Conservation (phyloP, 306 rosid species). For the Cucurbita pepo region DNA sequence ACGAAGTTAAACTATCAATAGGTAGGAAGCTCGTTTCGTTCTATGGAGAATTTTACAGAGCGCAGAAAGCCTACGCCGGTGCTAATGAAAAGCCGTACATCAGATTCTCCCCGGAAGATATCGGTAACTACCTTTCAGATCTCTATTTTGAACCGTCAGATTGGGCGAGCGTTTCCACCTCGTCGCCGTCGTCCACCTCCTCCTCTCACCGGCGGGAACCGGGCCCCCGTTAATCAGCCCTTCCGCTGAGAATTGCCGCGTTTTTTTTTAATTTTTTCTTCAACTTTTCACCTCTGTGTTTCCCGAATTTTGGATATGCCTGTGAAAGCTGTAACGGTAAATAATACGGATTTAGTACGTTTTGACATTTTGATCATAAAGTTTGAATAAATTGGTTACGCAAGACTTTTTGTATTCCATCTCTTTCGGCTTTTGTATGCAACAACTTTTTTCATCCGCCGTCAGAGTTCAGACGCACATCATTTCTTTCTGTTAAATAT, state of each 20-base stretch:
- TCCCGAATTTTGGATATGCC: neutral
- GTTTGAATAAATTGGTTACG: neutral
- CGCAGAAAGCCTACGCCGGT: slow-evolving; percentile 14
- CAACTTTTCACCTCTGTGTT: neutral
- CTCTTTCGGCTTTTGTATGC: neutral
- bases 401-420: neutral
- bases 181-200: neutral
- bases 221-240: neutral
- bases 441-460: no score
- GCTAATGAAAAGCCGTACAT: slow-evolving; percentile 6
- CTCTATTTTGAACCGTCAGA: slow-evolving; percentile 18
- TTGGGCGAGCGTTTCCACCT: slow-evolving; percentile 3
- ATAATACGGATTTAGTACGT: neutral
- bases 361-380: neutral
- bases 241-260: no score
- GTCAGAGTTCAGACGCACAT: no score
- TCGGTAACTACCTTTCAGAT: slow-evolving; percentile 33
- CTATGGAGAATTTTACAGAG: slow-evolving; percentile 32
- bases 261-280: neutral
- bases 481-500: no score
- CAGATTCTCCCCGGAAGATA: slow-evolving; percentile 39
- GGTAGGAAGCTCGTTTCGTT: slow-evolving; percentile 18
- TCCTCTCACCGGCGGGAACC: slow-evolving; percentile 7
- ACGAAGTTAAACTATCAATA: slow-evolving; percentile 32
- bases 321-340: neutral